phyloP scores from a whole-genome alignment of 1,139 yeast species.

The Waltiozyma sp. region DNA sequence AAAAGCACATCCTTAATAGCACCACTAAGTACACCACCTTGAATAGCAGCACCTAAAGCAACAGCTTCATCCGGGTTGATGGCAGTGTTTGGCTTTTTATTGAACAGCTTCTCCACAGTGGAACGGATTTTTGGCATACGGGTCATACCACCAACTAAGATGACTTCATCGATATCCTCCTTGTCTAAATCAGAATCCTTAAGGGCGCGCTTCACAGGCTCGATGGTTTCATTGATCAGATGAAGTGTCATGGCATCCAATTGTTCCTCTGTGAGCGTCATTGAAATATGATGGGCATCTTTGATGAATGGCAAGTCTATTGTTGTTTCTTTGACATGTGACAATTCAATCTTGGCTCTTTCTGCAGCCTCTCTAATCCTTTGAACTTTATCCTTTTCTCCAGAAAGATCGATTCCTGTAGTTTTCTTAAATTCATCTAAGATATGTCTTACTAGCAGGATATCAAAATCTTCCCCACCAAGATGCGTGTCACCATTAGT shows the following conservation, averaged over 20 bases:
- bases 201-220: conserved; percentile 97
- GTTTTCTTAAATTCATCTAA: conserved; percentile 91
- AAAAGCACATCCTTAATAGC: conserved; percentile 93
- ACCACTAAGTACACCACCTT: conserved; percentile 98
- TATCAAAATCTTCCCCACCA: conserved; percentile 97
- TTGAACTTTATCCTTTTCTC: conserved; percentile 98
- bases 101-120: conserved; percentile 87
- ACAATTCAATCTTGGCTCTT: conserved; percentile 97
- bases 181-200: conserved; percentile 88
- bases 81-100: conserved; percentile 95
- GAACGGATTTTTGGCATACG: conserved; percentile 99
- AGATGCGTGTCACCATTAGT: conserved; percentile 99
- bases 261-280: conserved; percentile 54
- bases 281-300: conserved; percentile 75
- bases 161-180: conserved; percentile 86
- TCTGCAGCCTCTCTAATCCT: conserved; percentile 99
- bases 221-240: conserved; percentile 83
- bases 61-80: conserved; percentile 99
- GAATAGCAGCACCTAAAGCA: conserved; percentile 99
- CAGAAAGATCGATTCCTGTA: conserved; percentile 74
- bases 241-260: conserved; percentile 49
- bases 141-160: conserved; percentile 99
- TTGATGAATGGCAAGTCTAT: conserved; percentile 95
- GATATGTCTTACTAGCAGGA: conserved; percentile 77
- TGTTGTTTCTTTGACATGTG: conserved; percentile 89